These are phyloP conservation scores for Suillus bovinus DNA, from an alignment of 768 basidiomycete species.

Conservation along the genomic window DNA sequence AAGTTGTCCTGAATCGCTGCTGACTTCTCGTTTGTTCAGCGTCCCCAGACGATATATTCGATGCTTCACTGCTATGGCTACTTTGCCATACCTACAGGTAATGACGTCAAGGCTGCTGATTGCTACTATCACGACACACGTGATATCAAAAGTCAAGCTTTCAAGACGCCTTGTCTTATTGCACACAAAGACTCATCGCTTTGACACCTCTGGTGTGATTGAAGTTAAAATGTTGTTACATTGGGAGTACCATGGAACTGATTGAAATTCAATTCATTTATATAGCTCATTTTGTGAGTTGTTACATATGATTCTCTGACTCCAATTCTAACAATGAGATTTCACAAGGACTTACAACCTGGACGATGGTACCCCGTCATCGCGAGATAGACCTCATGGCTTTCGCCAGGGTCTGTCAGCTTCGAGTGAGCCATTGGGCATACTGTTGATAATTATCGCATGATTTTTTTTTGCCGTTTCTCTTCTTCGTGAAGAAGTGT, in stretches of 20 bases:
- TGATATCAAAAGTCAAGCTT: not conserved
- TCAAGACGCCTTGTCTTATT: not conserved
- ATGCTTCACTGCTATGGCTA: not conserved
- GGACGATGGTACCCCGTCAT: not conserved
- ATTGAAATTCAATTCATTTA: not conserved
- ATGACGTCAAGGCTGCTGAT: too few species aligned
- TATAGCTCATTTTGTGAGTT: not conserved
- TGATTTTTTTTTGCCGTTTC: slow-evolving; percentile 35
- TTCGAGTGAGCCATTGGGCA: slow-evolving; percentile 4
- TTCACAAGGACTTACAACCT: not conserved
- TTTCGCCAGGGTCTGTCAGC: not conserved
- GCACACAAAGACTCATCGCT: slow-evolving; percentile 1
- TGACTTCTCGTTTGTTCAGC: not conserved
- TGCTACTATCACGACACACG: not conserved
- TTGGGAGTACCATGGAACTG: not conserved
- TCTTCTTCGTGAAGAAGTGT: slow-evolving; percentile 37
- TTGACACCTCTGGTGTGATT: not conserved
- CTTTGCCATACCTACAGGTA: too few species aligned
- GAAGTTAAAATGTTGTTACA: too few species aligned
- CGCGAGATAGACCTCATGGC: slow-evolving; percentile 3
- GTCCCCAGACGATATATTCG: not conserved
- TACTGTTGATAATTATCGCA: slow-evolving; percentile 18
- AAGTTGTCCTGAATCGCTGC: not conserved
- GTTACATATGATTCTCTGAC: too few species aligned
- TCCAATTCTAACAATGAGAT: not conserved